Evolutionary conservation across 805 yeast genomes (phyloP).

Genomic region (Brettanomyces nanus): DNA sequence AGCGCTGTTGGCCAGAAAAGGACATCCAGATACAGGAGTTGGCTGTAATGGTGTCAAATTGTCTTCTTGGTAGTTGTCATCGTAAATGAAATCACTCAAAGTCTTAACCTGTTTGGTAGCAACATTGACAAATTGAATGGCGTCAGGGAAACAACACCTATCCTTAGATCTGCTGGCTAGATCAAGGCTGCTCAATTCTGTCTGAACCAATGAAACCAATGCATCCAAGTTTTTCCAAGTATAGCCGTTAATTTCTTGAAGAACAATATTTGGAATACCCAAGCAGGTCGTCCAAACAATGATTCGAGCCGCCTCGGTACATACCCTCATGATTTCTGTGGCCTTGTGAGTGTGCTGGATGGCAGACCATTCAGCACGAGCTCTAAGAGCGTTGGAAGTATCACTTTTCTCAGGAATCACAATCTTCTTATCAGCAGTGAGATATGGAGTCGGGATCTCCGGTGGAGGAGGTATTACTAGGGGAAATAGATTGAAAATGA

Average conservation of each 20-base stretch:
- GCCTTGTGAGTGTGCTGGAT: constrained; percentile 32
- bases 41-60: background rate
- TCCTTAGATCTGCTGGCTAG: constrained; percentile 2
- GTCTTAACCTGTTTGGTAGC: constrained; percentile 10
- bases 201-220: constrained; percentile 18
- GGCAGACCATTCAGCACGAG: constrained; percentile 32
- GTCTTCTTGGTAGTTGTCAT: background rate
- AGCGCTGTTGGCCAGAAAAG: background rate
- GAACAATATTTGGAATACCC: constrained; percentile 17
- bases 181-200: constrained; percentile 18
- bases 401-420: constrained; percentile 31
- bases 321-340: constrained; percentile 32
- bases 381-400: constrained; percentile 22
- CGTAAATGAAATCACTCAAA: constrained; percentile 3
- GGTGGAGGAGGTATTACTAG: constrained; percentile 31
- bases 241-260: constrained; percentile 23
- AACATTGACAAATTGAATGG: constrained; percentile 18
- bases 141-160: constrained; percentile 8
- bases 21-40: background rate
- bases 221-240: constrained; percentile 22
- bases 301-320: constrained; percentile 29
- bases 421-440: constrained; percentile 32
- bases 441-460: constrained; percentile 34
- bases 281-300: constrained; percentile 21
- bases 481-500: constrained; percentile 26